These are phyloP conservation scores for Neoboletus magnificus DNA, from an alignment of 768 basidiomycete species.

Conservation along the genomic window DNA sequence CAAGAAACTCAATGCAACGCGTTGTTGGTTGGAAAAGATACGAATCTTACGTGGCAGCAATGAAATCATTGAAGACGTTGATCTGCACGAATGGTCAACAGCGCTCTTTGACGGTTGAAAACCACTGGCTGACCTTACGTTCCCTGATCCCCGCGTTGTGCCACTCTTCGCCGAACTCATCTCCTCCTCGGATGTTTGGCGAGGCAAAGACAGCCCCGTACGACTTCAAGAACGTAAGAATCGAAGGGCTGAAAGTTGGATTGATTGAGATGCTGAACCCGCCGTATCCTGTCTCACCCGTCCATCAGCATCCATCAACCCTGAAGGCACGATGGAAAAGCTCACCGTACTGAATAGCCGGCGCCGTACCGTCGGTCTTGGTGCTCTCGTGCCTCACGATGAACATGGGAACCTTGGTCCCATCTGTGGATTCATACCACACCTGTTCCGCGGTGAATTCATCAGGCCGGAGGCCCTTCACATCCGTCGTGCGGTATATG, in stretches of 20 bases:
- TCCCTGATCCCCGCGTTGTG: constrained; percentile 69
- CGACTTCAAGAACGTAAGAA: constrained; percentile 69
- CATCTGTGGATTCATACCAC: constrained; percentile 79
- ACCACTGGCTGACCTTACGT: constrained; percentile 49
- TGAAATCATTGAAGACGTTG: constrained; percentile 82
- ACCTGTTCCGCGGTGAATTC: constrained; percentile 75
- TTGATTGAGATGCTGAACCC: constrained; percentile 71
- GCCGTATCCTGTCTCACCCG: constrained; percentile 58
- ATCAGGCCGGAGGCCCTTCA: constrained; percentile 58
- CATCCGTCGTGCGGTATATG: constrained; percentile 53
- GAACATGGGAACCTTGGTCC: constrained; percentile 82
- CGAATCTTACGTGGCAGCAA: constrained; percentile 64
- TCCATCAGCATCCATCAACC: background rate
- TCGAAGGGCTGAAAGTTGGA: constrained; percentile 67
- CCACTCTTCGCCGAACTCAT: constrained; percentile 85
- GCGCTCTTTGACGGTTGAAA: background rate
- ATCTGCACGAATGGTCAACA: constrained; percentile 36
- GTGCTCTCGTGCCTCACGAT: constrained; percentile 73
- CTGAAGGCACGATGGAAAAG: background rate
- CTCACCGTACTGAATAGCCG: constrained; percentile 74
- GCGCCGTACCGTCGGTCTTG: constrained; percentile 67
- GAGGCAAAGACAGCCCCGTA: constrained; percentile 67
- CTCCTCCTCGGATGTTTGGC: constrained; percentile 63
- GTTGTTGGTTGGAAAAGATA: background rate
- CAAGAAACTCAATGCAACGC: background rate